These are phyloP conservation scores for Fennellomyces sp. DNA, from an alignment of 371 early-diverging fungal species.

Conservation along the genomic window DNA sequence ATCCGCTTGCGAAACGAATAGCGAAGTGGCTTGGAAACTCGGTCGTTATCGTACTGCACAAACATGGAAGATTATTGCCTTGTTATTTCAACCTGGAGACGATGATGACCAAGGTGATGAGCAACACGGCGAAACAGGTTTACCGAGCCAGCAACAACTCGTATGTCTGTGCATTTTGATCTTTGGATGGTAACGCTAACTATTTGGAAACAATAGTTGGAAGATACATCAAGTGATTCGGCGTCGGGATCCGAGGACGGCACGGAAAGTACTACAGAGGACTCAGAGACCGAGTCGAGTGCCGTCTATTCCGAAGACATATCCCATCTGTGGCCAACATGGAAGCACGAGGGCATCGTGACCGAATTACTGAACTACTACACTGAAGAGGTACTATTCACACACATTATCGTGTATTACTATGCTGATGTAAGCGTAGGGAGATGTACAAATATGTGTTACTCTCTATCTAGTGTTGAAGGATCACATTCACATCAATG, in stretches of 20 bases:
- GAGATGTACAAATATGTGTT: conserved; percentile 87
- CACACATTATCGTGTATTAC: background rate
- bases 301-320: conserved; percentile 5
- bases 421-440: conserved; percentile 28
- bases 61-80: conserved; percentile 79
- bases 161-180: background rate
- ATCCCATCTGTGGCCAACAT: conserved; percentile 40
- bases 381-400: conserved; percentile 62
- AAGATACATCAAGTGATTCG: background rate
- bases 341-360: conserved; percentile 63
- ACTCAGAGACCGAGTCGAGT: background rate
- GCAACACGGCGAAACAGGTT: background rate
- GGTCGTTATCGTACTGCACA: conserved; percentile 72
- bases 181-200: background rate
- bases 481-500: conserved; percentile 45
- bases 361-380: conserved; percentile 70
- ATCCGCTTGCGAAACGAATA: conserved; percentile 68
- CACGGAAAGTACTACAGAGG: background rate
- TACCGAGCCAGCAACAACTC: background rate
- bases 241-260: background rate
- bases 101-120: conserved; percentile 19
- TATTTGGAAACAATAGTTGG: background rate
- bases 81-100: conserved; percentile 51
- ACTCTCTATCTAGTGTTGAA: conserved; percentile 69
- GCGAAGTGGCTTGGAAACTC: conserved; percentile 70